Conservation (phyloP, 106 monocot species). For the Acanthochlamys bracteata region DNA sequence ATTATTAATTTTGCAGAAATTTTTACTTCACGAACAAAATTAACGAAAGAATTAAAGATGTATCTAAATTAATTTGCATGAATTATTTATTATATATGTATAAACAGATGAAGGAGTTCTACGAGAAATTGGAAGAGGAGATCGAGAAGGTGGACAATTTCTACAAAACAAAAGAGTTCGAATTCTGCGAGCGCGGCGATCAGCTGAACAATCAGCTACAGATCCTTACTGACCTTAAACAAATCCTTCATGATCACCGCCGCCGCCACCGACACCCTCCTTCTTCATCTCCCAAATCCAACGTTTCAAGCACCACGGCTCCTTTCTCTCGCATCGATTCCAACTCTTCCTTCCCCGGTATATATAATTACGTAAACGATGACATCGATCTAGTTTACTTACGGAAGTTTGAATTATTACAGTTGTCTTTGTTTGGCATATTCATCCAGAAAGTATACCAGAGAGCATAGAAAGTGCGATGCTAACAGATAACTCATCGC, state of each 20-base stretch:
- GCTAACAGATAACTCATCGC: neutral
- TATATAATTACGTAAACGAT: neutral
- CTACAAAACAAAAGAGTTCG: conserved; percentile 56
- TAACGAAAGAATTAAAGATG: neutral
- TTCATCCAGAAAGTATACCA: conserved; percentile 3
- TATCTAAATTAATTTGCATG: neutral
- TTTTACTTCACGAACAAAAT: no score
- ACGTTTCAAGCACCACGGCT: neutral
- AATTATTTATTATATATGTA: neutral
- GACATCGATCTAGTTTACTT: neutral
- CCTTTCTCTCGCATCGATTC: neutral
- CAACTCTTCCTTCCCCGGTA: conserved; percentile 10
- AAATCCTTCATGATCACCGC: conserved; percentile 47
- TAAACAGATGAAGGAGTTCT: conserved; percentile 56
- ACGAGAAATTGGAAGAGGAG: conserved; percentile 67
- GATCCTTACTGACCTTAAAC: conserved; percentile 70
- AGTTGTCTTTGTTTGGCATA: neutral
- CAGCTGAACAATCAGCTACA: conserved; percentile 73
- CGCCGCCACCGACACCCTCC: conserved; percentile 25
- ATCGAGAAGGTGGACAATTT: conserved; percentile 75
- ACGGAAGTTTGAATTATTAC: neutral
- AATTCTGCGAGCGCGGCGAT: conserved; percentile 76
- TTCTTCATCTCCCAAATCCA: neutral
- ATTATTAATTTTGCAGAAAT: no score
- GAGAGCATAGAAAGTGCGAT: conserved; percentile 19